phyloP scores from a whole-genome alignment of 1,284 basidiomycete species.

The Pulchroboletus neoregius region DNA sequence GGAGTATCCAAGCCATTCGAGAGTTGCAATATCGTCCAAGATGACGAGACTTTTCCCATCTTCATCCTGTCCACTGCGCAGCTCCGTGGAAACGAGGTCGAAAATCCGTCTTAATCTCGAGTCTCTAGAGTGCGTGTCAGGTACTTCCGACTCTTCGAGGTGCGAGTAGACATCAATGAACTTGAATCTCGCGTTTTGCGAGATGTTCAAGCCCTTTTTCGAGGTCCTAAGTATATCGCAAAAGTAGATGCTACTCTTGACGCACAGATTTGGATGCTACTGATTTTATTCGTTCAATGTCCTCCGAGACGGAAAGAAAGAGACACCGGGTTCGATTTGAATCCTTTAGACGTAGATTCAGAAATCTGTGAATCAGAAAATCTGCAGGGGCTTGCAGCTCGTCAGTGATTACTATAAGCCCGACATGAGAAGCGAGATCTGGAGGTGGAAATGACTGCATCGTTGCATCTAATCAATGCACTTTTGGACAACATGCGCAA shows the following conservation, averaged over 20 bases:
- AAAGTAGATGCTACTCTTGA: conserved; percentile 4
- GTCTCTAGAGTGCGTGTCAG: conserved; percentile 14
- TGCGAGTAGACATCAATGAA: conserved; percentile 45
- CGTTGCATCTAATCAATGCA: conserved; percentile 5
- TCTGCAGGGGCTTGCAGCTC: conserved; percentile 62
- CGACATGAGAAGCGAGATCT: conserved; percentile 24
- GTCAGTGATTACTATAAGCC: conserved; percentile 59
- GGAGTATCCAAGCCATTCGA: conserved; percentile 65
- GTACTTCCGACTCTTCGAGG: conserved; percentile 15
- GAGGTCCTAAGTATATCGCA: neutral
- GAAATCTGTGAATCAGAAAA: conserved; percentile 54
- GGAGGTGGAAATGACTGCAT: conserved; percentile 33
- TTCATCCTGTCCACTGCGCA: conserved; percentile 1
- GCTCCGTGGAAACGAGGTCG: conserved; percentile 29
- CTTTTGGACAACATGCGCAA: conserved; percentile 19
- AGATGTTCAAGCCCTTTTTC: conserved; percentile 51
- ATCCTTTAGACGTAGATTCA: conserved; percentile 52
- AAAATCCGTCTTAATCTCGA: conserved; percentile 35
- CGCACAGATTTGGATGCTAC: conserved; percentile 59
- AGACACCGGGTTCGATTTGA: conserved; percentile 37
- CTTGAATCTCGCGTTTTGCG: conserved; percentile 43
- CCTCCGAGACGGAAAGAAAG: conserved; percentile 56
- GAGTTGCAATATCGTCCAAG: conserved; percentile 59
- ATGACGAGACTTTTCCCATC: conserved; percentile 45
- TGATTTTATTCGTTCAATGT: conserved; percentile 55